Evolutionary conservation across 2,329 filamentous ascomycete genomes (phyloP).

Genomic region (Aureobasidium melanogenum): DNA sequence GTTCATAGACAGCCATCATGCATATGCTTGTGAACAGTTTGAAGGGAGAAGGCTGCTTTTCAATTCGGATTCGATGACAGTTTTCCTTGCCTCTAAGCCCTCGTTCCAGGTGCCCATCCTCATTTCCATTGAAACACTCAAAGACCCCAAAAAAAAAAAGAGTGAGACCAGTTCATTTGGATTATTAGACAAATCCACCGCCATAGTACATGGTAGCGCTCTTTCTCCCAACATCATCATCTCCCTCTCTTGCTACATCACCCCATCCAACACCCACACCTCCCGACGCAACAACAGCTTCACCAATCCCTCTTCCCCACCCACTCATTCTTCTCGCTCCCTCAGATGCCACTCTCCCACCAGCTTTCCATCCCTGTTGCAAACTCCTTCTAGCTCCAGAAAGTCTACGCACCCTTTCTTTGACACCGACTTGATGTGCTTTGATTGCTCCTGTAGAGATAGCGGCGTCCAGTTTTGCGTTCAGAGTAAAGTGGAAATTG

Average conservation of each 20-base stretch:
- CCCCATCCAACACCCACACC: not conserved
- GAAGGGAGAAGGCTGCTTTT: too few relatives aligned
- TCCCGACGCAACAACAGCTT: not conserved
- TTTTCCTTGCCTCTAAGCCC: not conserved
- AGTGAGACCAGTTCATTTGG: too few relatives aligned
- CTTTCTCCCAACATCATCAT: not conserved
- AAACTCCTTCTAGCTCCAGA: not conserved
- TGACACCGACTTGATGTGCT: not conserved
- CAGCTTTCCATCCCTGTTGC: not conserved
- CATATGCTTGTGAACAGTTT: too few relatives aligned
- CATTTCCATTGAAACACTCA: not conserved
- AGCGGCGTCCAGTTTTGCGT: not conserved
- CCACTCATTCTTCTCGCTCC: not conserved
- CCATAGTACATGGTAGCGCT: not conserved
- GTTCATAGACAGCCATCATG: too few relatives aligned
- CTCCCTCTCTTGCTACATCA: not conserved
- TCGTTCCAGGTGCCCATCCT: too few relatives aligned
- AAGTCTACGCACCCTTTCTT: not conserved
- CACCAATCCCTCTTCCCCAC: not conserved
- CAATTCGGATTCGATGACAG: too few relatives aligned
- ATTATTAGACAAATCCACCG: not conserved
- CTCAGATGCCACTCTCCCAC: not conserved
- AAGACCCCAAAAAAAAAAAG: too few relatives aligned
- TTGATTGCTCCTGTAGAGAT: not conserved
- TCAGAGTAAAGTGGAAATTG: not conserved